Evolutionary conservation across 768 basidiomycete genomes (phyloP), one percentile per base, ranked within the genome.

Genomic region (Psilocybe azurescens): DNA sequence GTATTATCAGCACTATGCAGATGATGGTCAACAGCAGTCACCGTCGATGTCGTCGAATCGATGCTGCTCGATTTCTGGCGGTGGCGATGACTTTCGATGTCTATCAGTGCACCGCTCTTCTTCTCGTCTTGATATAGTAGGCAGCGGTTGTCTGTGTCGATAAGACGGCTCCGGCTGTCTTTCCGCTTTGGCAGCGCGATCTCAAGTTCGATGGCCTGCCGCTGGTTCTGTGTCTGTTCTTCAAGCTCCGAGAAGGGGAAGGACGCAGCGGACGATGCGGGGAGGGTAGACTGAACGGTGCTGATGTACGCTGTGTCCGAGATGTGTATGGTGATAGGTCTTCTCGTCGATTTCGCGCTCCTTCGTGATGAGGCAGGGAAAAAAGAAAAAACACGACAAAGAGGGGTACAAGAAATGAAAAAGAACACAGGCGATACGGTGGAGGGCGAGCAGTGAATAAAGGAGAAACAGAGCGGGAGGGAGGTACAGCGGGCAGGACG

Each of bases 401-500:
- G n/a, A 9, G 33, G 55, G 54, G 55, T 56, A 53, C 58, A 61
- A 53, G 58, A 61, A 63, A 49, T 33, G 44, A 29, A 63, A 59
- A 50, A 67, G 50, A 8, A 59, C 53, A 32, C 53, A 41, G 54
- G 51, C 56, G 36, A 70, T 39, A 16, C 66, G 62, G 16, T 63
- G 65, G 46, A 71, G 58, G 53, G 69, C 61, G n/a, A 68, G 48
- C 44, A 66, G 44, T n/a, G 72, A 68, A 59, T 65, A 74, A 24
- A 62, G 58, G 16, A 72, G 59, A 58, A 67, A 70, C n/a, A 73
- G 54, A 16, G 65, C 55, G 5, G 67, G 58, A 18, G 71, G 61
- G 63, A 74, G 59, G 54, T 56, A 62, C 13, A 46, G 53, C 41
- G 68, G 67, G 18, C 61, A 46, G 50, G 55, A n/a, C 49, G 59